A percentile compares a stretch with the other conserved stretches of the same genome.
These are phyloP conservation scores for Nitzschia inconspicua DNA, from an alignment of 108 stramenopile genomes.

Conservation along the genomic window DNA sequence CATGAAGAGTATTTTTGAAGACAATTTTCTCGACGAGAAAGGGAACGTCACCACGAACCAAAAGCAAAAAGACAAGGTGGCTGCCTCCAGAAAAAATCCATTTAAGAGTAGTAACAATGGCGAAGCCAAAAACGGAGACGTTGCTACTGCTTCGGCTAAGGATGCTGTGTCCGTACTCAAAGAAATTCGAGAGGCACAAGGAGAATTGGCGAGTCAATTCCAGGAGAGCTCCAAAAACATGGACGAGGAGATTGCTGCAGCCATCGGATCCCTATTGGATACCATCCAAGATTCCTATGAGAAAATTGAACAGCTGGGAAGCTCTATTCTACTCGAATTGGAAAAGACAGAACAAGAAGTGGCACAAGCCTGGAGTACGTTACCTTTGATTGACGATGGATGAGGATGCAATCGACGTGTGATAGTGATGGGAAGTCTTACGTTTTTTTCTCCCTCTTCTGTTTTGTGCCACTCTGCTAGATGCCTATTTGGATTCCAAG, in stretches of 20 bases:
- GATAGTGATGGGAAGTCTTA: no score
- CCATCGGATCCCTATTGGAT: slow-evolving; percentile 35
- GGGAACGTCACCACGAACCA: slow-evolving; percentile 51
- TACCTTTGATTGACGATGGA: background rate
- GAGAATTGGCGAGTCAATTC: slow-evolving; percentile 24
- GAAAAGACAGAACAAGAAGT: slow-evolving; percentile 73
- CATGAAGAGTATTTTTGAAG: slow-evolving; percentile 47
- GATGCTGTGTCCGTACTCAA: slow-evolving; percentile 13
- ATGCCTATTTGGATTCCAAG: background rate
- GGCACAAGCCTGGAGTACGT: slow-evolving; percentile 55
- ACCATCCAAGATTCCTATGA: slow-evolving; percentile 38
- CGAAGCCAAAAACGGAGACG: no score
- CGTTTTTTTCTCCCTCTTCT: no score
- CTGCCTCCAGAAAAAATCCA: background rate
- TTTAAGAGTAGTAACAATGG: background rate
- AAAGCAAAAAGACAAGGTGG: slow-evolving; percentile 41
- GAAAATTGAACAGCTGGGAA: slow-evolving; percentile 59
- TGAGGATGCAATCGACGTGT: no score
- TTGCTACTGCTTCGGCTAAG: background rate
- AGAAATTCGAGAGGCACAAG: slow-evolving; percentile 27
- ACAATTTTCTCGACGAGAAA: slow-evolving; percentile 59
- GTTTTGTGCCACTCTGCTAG: background rate
- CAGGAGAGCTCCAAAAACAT: slow-evolving; percentile 30
- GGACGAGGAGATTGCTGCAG: slow-evolving; percentile 27
- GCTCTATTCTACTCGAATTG: slow-evolving; percentile 60